Percentiles rank a stretch among this genome's conserved stretches.
phyloP scores from a whole-genome alignment of 805 yeast species.

The Kodamaea sagamina region DNA sequence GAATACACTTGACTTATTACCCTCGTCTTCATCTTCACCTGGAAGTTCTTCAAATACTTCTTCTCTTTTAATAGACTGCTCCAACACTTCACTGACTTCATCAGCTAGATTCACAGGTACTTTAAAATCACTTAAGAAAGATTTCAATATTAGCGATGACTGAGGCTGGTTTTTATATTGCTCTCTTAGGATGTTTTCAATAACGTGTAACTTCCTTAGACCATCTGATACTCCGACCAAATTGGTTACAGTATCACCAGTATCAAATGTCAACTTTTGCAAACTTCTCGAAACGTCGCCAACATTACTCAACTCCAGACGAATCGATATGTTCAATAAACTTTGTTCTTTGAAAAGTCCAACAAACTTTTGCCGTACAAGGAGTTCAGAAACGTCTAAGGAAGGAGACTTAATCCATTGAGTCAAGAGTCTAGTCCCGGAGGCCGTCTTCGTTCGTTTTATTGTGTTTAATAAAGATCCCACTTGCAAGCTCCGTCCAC shows the following conservation, averaged over 20 bases:
- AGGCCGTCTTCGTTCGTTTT: conserved; percentile 71
- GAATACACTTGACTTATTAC: not conserved
- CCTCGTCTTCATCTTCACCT: conserved; percentile 3
- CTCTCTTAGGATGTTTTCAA: conserved; percentile 22
- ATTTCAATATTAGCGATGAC: not conserved
- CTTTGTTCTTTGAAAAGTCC: conserved; percentile 28
- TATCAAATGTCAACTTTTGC: conserved; percentile 46
- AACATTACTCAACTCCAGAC: conserved; percentile 43
- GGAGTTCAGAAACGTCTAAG: conserved; percentile 56
- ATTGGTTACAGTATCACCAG: conserved; percentile 36
- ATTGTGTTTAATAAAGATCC: conserved; percentile 76
- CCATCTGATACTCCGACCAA: conserved; percentile 36
- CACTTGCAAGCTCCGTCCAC: conserved; percentile 50
- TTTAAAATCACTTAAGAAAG: conserved; percentile 27
- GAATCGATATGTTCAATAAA: conserved; percentile 24
- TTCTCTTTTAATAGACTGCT: not conserved
- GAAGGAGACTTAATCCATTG: conserved; percentile 86
- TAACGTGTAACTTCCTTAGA: conserved; percentile 24
- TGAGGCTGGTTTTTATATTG: not conserved
- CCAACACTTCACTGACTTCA: conserved; percentile 1
- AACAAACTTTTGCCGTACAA: conserved; percentile 47
- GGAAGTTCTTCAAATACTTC: not conserved
- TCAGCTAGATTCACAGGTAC: conserved; percentile 40
- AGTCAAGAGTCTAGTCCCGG: conserved; percentile 77
- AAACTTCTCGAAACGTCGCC: conserved; percentile 63